Percentiles rank a stretch among this genome's conserved stretches.
Evolutionary conservation across 305 asterid species (phyloP).

Genomic region (Solanum chacoense): DNA sequence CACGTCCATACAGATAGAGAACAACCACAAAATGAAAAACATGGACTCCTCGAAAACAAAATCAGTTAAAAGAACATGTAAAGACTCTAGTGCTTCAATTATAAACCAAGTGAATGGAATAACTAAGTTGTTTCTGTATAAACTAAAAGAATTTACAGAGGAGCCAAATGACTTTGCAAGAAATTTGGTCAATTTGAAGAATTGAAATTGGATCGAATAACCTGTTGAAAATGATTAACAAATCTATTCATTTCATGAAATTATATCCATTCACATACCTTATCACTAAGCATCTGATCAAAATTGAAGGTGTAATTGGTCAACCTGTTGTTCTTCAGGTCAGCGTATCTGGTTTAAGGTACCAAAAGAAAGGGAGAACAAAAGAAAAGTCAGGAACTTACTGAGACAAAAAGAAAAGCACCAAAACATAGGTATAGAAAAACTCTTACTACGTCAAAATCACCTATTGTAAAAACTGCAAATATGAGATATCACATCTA

Average conservation of each 20-base stretch:
- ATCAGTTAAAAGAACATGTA: not conserved
- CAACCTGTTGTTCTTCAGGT: slow-evolving; percentile 78
- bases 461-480: not conserved
- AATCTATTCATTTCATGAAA: slow-evolving; percentile 17
- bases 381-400: not conserved
- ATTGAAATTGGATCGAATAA: not conserved
- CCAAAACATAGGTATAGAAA: not conserved
- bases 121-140: not conserved
- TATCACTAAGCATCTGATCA: slow-evolving; percentile 93
- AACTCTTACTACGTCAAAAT: not conserved
- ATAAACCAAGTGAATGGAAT: not conserved
- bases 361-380: not conserved
- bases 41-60: not conserved
- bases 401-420: not conserved
- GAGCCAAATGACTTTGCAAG: not conserved
- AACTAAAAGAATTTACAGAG: not conserved
- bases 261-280: slow-evolving; percentile 81
- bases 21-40: not conserved
- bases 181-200: not conserved
- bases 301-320: slow-evolving; percentile 84
- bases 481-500: not conserved
- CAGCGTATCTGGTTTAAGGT: slow-evolving; percentile 69
- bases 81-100: not conserved
- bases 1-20: not conserved
- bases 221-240: not conserved